These are phyloP conservation scores for Piper betle DNA, from an alignment of 164 flowering plant genomes.

Conservation along the genomic window DNA sequence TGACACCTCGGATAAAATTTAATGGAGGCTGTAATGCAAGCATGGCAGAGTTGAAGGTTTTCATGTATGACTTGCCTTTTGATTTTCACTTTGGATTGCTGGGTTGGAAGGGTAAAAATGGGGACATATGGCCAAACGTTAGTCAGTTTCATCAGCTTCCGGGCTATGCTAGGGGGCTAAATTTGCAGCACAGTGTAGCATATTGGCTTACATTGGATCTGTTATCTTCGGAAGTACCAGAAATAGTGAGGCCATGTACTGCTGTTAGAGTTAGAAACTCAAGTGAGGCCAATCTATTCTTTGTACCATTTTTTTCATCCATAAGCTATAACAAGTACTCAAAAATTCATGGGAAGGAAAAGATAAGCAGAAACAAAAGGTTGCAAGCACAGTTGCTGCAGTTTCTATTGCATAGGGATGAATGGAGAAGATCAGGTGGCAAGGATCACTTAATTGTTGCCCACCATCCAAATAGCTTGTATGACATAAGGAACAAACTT, in stretches of 20 bases:
- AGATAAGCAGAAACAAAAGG: slow-evolving; percentile 36
- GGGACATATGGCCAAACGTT: slow-evolving; percentile 63
- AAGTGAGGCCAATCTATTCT: slow-evolving; percentile 61
- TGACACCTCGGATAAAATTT: too few relatives aligned
- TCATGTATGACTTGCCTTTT: slow-evolving; percentile 80
- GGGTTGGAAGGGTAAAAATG: slow-evolving; percentile 43
- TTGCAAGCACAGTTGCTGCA: slow-evolving; percentile 57
- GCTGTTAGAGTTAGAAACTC: slow-evolving; percentile 58
- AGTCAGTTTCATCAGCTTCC: slow-evolving; percentile 24
- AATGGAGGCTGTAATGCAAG: slow-evolving; percentile 24
- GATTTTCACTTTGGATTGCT: slow-evolving; percentile 78
- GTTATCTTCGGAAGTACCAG: slow-evolving; percentile 36
- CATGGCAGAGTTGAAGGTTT: slow-evolving; percentile 38
- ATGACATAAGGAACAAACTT: slow-evolving; percentile 45
- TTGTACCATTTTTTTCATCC: slow-evolving; percentile 87
- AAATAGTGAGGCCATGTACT: slow-evolving; percentile 34
- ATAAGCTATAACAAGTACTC: slow-evolving; percentile 73
- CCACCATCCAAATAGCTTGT: slow-evolving; percentile 94
- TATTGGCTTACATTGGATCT: slow-evolving; percentile 94
- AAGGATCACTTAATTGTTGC: slow-evolving; percentile 74
- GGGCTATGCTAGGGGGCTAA: slow-evolving; percentile 81
- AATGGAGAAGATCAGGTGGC: slow-evolving; percentile 66
- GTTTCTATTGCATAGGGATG: slow-evolving; percentile 39
- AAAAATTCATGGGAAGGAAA: slow-evolving; percentile 38
- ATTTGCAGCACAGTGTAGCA: slow-evolving; percentile 80